A percentile compares a stretch with the other conserved stretches of the same genome.
These are phyloP conservation scores for Harringtonia aguacate DNA, from an alignment of 2,329 filamentous ascomycete genomes.

Conservation along the genomic window DNA sequence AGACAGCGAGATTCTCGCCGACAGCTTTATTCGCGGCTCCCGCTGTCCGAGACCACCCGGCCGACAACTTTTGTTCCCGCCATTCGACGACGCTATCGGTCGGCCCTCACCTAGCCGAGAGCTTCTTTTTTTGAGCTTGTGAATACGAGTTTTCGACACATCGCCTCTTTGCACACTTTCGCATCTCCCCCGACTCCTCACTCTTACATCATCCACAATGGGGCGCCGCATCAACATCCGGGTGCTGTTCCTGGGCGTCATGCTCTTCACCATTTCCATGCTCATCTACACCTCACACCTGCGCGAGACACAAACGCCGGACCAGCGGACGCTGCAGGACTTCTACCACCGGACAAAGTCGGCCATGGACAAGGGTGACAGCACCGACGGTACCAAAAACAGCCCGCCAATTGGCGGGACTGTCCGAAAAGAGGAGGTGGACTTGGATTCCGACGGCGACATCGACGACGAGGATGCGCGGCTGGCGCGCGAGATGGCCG, in stretches of 20 bases:
- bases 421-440: too few relatives aligned
- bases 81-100: too few relatives aligned
- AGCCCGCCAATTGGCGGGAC: too few relatives aligned
- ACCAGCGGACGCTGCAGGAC: slow-evolving; percentile 31
- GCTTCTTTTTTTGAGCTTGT: too few relatives aligned
- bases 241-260: slow-evolving; percentile 51
- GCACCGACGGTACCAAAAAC: slow-evolving; percentile 18
- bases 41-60: too few relatives aligned
- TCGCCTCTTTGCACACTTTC: too few relatives aligned
- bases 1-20: too few relatives aligned
- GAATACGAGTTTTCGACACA: not conserved
- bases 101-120: too few relatives aligned
- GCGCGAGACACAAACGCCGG: slow-evolving; percentile 36
- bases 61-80: too few relatives aligned
- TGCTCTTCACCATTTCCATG: slow-evolving; percentile 54
- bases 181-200: too few relatives aligned
- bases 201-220: slow-evolving; percentile 39
- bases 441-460: slow-evolving; percentile 43
- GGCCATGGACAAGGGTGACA: slow-evolving; percentile 29
- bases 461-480: slow-evolving; percentile 45
- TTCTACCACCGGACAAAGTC: slow-evolving; percentile 52
- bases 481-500: slow-evolving; percentile 42
- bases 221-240: slow-evolving; percentile 50
- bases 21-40: too few relatives aligned
- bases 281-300: slow-evolving; percentile 63